These are phyloP conservation scores for Trichosanthes cucumerina DNA, from an alignment of 306 rosid genomes.

Conservation along the genomic window DNA sequence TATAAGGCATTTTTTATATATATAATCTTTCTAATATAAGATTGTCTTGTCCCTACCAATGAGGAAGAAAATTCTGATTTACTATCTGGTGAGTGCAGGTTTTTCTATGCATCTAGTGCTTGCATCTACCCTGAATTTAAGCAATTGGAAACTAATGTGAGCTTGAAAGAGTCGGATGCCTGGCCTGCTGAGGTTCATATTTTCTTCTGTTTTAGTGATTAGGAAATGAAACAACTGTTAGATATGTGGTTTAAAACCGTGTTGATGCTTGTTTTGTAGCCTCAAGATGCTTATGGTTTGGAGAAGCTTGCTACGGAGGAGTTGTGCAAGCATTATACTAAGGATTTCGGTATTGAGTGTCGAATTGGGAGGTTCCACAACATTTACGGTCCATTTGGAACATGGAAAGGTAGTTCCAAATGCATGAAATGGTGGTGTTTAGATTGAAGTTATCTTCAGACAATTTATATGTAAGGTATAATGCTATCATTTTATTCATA, in stretches of 20 bases:
- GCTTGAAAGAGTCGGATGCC: slow-evolving; percentile 98
- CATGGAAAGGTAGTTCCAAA: slow-evolving; percentile 79
- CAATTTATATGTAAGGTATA: background rate
- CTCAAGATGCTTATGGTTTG: slow-evolving; percentile 99
- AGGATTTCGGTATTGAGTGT: slow-evolving; percentile 89
- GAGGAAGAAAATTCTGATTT: background rate
- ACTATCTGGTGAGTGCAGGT: slow-evolving; percentile 28
- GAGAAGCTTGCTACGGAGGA: slow-evolving; percentile 99
- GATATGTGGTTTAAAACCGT: background rate
- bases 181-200: slow-evolving; percentile 98
- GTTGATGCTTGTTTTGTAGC: slow-evolving; percentile 33
- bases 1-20: background rate
- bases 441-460: background rate
- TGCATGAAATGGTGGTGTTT: background rate
- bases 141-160: slow-evolving; percentile 89
- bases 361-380: slow-evolving; percentile 96
- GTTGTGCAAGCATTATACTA: slow-evolving; percentile 91
- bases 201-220: slow-evolving; percentile 8
- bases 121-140: slow-evolving; percentile 97
- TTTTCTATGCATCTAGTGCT: slow-evolving; percentile 98
- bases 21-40: background rate
- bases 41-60: background rate
- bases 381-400: slow-evolving; percentile 94
- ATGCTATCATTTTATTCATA: slow-evolving; percentile 10
- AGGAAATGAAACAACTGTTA: background rate